Conservation (phyloP, 192 early-diverging fungal species). For the Entomortierella beljakovae region DNA sequence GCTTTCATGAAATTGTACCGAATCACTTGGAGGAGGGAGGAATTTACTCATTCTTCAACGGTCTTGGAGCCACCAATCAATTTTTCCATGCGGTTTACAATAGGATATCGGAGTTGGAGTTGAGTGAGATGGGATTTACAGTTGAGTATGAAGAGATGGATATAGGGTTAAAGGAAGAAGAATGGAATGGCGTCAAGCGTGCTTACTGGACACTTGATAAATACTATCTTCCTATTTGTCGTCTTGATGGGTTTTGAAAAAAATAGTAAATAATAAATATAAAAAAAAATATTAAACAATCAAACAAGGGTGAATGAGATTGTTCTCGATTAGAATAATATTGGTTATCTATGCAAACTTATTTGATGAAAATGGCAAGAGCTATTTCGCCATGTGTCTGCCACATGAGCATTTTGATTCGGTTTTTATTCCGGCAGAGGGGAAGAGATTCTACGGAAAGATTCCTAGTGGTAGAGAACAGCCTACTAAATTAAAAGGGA, state of each 20-base stretch:
- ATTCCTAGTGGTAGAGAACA: too few relatives aligned
- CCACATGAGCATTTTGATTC: too few relatives aligned
- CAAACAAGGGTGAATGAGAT: too few relatives aligned
- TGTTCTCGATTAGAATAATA: too few relatives aligned
- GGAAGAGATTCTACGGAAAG: too few relatives aligned
- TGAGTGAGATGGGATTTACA: constrained; percentile 82
- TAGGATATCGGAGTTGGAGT: constrained; percentile 83
- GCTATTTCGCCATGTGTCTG: too few relatives aligned
- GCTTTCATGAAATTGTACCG: constrained; percentile 78
- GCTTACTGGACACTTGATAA: constrained; percentile 79
- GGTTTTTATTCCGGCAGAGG: too few relatives aligned
- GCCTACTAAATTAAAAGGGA: too few relatives aligned
- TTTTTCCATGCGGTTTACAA: constrained; percentile 98
- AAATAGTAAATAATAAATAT: too few relatives aligned
- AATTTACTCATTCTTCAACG: constrained; percentile 96
- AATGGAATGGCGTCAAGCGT: constrained; percentile 91
- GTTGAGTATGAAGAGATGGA: constrained; percentile 79
- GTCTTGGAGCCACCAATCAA: constrained; percentile 90
- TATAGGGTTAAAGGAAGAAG: constrained; percentile 80
- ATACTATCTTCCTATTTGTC: constrained; percentile 82
- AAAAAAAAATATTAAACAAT: too few relatives aligned
- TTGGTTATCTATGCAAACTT: too few relatives aligned
- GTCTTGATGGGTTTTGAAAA: constrained; percentile 57
- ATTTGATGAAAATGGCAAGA: too few relatives aligned
- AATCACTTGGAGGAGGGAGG: constrained; percentile 80